A percentile compares a stretch with the other conserved stretches of the same genome.
Conservation (phyloP, 75 land plant species). For the Cupressus sempervirens region DNA sequence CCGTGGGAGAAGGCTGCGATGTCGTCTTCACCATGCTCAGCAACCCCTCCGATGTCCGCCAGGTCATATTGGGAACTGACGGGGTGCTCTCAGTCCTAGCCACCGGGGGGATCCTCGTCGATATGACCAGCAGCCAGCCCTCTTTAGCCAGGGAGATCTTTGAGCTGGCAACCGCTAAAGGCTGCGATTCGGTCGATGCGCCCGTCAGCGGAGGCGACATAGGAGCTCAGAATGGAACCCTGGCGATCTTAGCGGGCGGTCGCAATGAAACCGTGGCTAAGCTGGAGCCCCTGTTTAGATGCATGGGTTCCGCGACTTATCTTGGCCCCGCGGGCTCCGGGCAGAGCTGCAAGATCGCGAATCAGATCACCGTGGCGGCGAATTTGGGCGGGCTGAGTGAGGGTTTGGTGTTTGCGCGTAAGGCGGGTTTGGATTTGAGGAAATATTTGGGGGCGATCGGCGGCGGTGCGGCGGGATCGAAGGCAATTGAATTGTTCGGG, state of each 20-base stretch:
- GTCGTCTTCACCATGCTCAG: slow-evolving; percentile 83
- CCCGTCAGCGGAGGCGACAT: slow-evolving; percentile 91
- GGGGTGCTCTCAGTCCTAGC: slow-evolving; percentile 46
- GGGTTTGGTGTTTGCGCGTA: slow-evolving; percentile 70
- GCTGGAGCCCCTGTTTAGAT: slow-evolving; percentile 54
- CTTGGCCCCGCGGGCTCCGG: slow-evolving; percentile 75
- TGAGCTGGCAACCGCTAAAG: slow-evolving; percentile 23
- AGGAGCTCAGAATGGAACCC: slow-evolving; percentile 66
- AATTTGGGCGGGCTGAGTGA: slow-evolving; percentile 74
- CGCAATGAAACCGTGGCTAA: slow-evolving; percentile 35
- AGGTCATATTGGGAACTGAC: slow-evolving; percentile 42
- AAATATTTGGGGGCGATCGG: slow-evolving; percentile 52
- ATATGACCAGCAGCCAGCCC: slow-evolving; percentile 75
- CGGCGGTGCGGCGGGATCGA: slow-evolving; percentile 78
- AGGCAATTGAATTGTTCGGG: slow-evolving; percentile 65
- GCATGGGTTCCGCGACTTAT: slow-evolving; percentile 57
- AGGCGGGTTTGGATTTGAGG: slow-evolving; percentile 65
- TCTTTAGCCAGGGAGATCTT: slow-evolving; percentile 60
- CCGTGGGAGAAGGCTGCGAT: slow-evolving; percentile 48
- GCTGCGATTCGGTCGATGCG: slow-evolving; percentile 71
- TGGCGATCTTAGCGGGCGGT: slow-evolving; percentile 84
- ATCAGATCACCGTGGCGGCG: slow-evolving; percentile 62
- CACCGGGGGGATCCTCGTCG: slow-evolving; percentile 62
- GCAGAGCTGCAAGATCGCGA: slow-evolving; percentile 80
- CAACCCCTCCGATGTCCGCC: slow-evolving; percentile 77